Percentiles rank a stretch among this genome's conserved stretches.
These are phyloP conservation scores for Zygosaccharomyces bailii DNA, from an alignment of 805 yeast species.

Conservation along the genomic window DNA sequence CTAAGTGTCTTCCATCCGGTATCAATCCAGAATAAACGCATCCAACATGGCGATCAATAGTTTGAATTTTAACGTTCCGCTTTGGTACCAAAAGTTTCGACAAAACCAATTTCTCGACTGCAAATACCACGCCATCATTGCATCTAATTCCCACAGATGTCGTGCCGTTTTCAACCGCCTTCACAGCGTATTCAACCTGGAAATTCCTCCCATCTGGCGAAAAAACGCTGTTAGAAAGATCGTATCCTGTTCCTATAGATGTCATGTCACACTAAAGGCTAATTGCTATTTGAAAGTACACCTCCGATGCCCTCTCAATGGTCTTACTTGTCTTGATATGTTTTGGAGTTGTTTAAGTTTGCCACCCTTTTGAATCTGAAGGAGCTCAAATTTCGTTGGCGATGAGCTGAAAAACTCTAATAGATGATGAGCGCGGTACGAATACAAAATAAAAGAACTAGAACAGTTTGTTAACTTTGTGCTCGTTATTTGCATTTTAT, in stretches of 20 bases:
- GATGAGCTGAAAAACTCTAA: conserved; percentile 3
- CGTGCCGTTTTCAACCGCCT: conserved; percentile 97
- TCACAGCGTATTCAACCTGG: conserved; percentile 96
- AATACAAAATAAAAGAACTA: neutral
- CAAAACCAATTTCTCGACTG: conserved; percentile 87
- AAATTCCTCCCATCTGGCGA: conserved; percentile 86
- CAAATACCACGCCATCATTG: conserved; percentile 92
- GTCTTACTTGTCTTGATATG: neutral
- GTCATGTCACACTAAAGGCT: conserved; percentile 43
- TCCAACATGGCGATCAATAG: conserved; percentile 90
- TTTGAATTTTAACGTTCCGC: conserved; percentile 85
- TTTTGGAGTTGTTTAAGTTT: conserved; percentile 10
- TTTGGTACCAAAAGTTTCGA: conserved; percentile 88
- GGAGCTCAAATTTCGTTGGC: conserved; percentile 6
- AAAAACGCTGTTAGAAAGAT: conserved; percentile 93
- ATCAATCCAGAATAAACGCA: conserved; percentile 91
- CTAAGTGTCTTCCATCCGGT: conserved; percentile 96
- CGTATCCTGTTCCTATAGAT: conserved; percentile 98
- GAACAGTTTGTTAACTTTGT: neutral
- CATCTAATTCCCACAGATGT: conserved; percentile 91
- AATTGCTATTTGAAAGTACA: neutral
- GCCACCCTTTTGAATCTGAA: conserved; percentile 17
- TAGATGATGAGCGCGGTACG: neutral
- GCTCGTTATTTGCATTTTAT: neutral
- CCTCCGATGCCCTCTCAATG: neutral